These are phyloP conservation scores for Phaseolus lunatus DNA, from an alignment of 306 rosid genomes.

Conservation along the genomic window DNA sequence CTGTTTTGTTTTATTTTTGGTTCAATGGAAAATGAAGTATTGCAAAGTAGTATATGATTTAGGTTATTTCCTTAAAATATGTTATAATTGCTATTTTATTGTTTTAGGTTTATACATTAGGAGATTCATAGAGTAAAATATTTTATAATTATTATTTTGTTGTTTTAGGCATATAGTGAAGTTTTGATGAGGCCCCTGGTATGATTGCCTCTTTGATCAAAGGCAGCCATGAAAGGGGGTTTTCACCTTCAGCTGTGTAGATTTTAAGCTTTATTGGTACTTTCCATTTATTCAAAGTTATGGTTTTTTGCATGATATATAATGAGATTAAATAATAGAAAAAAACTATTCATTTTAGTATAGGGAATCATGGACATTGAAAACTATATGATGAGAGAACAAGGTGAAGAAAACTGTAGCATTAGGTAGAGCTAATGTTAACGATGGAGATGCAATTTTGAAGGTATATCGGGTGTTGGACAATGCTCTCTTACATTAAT, in stretches of 20 bases:
- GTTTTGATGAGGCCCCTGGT: not conserved
- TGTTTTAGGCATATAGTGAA: not conserved
- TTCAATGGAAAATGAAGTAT: not conserved
- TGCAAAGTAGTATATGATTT: not conserved
- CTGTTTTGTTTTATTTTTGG: not conserved
- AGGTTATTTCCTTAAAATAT: not conserved
- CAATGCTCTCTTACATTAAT: not conserved
- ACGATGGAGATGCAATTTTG: conserved; percentile 7
- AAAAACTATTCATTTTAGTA: not conserved
- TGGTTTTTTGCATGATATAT: not conserved
- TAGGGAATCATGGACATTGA: conserved; percentile 14
- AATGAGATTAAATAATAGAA: conserved; percentile 5
- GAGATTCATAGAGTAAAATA: not conserved
- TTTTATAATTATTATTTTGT: not conserved
- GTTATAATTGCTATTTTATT: too few species aligned
- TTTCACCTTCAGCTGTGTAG: not conserved
- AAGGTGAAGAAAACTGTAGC: not conserved
- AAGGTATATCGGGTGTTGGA: not conserved
- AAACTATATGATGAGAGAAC: not conserved
- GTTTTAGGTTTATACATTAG: not conserved
- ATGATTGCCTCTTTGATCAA: not conserved
- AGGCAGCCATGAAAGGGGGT: not conserved
- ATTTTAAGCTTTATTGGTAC: conserved; percentile 11
- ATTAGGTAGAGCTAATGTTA: conserved; percentile 25
- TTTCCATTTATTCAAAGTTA: not conserved